phyloP scores from a whole-genome alignment of 106 monocot genomes.

The Acanthochlamys bracteata region DNA sequence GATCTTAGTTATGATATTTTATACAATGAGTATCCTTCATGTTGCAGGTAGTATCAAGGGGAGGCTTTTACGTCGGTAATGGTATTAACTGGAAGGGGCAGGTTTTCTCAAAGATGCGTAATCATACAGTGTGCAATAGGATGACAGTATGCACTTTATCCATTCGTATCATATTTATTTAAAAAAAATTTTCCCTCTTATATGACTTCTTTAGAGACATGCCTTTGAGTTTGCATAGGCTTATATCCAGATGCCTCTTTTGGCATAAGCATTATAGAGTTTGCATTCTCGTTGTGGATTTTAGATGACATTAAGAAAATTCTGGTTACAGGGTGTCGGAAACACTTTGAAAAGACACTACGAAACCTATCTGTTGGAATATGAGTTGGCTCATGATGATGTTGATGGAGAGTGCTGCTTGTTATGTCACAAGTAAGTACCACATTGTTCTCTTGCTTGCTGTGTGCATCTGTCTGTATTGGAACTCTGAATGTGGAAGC shows the following conservation, averaged over 20 bases:
- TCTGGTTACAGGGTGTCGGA: slow-evolving; percentile 71
- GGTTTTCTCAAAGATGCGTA: slow-evolving; percentile 95
- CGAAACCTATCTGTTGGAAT: slow-evolving; percentile 91
- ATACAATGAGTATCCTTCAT: background rate
- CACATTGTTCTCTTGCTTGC: background rate
- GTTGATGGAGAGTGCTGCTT: slow-evolving; percentile 94
- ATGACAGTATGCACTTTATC: slow-evolving; percentile 64
- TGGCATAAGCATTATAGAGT: too few relatives aligned
- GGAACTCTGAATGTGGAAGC: too few relatives aligned
- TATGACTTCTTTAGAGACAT: too few relatives aligned
- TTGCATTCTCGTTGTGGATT: too few relatives aligned
- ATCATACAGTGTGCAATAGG: slow-evolving; percentile 78
- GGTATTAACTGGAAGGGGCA: slow-evolving; percentile 98
- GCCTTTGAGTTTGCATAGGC: background rate
- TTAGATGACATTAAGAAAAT: too few relatives aligned
- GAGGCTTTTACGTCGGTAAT: slow-evolving; percentile 93
- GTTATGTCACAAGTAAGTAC: slow-evolving; percentile 64
- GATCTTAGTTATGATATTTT: too few relatives aligned
- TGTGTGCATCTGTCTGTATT: background rate
- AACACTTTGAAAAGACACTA: slow-evolving; percentile 93
- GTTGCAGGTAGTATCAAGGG: slow-evolving; percentile 83
- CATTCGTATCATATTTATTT: too few relatives aligned
- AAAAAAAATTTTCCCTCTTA: too few relatives aligned
- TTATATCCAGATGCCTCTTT: too few relatives aligned
- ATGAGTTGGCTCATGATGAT: slow-evolving; percentile 91